These are phyloP conservation scores for Sphagnum magellanicum DNA, from an alignment of 228 moss, liverwort and hornwort species.

Conservation along the genomic window DNA sequence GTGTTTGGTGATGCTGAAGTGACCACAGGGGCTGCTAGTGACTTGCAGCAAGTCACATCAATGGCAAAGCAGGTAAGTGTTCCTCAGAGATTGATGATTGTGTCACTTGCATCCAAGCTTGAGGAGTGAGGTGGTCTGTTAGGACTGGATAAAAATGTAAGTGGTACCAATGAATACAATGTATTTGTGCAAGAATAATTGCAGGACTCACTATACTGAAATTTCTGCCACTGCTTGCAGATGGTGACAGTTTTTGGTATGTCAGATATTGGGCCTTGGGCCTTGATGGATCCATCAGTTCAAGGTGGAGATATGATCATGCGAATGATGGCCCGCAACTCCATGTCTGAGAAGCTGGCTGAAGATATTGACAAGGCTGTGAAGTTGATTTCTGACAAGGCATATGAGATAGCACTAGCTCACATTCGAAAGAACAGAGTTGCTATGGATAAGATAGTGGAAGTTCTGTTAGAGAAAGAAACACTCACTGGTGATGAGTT, in stretches of 20 bases:
- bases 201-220: too few relatives aligned
- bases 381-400: slow-evolving; percentile 80
- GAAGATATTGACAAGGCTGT: slow-evolving; percentile 90
- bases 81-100: too few relatives aligned
- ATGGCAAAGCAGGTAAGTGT: slow-evolving; percentile 50
- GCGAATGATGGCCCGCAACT: slow-evolving; percentile 98
- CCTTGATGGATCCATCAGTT: slow-evolving; percentile 87
- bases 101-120: too few relatives aligned
- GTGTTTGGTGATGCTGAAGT: slow-evolving; percentile 64
- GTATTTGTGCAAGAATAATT: too few relatives aligned
- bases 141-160: too few relatives aligned
- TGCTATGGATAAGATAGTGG: slow-evolving; percentile 96
- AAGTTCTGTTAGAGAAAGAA: slow-evolving; percentile 83
- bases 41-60: slow-evolving; percentile 66
- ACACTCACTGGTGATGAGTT: slow-evolving; percentile 82
- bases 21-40: slow-evolving; percentile 62
- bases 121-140: too few relatives aligned
- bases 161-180: too few relatives aligned
- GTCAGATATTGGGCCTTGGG: slow-evolving; percentile 98
- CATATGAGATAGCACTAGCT: slow-evolving; percentile 61
- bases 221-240: slow-evolving; percentile 17
- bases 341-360: slow-evolving; percentile 93
- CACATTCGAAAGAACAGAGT: slow-evolving; percentile 79
- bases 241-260: slow-evolving; percentile 98
- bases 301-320: slow-evolving; percentile 98